Base-by-base conservation (phyloP, 2,329 filamentous ascomycete genomes). In the Phaeosphaeria sp. region DNA sequence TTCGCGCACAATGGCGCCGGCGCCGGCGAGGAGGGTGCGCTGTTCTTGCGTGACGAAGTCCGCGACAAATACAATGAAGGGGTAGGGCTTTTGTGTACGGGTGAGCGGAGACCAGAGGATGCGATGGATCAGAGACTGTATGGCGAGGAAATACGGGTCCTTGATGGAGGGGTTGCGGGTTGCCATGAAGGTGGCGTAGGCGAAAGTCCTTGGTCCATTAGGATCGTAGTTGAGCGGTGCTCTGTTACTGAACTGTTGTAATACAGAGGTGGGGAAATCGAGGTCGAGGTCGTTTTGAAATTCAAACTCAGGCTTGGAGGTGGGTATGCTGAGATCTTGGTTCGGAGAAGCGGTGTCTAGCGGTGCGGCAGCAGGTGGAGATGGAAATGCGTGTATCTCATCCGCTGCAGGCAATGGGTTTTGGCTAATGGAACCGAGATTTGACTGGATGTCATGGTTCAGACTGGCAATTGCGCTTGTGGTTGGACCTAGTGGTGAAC, bases 81-180 rank as follows among this genome's bases (percentile, higher is more conserved):
- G 70, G 50, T 72, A 58, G 5, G 43, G 20, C 17, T 63, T 63
- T 42, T 59, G 53, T 10, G 65, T 68, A 39, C 66, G 66, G 3
- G 73, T 71, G 18, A 62, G 62, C 0, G 64, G 64, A 3, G 72
- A 68, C 72, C 73, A 77, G 6, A 77, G 64, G 1, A 75, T 36
- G 6, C 74, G 69, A 56, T 74, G 71, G 30, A 75, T 67, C 17
- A 75, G 58, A 2, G 71, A 70, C 13, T 74, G 71, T 6, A 75
- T 72, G 17, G 74, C 71, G 36, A 76, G 60, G 55, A 69, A 77
- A 59, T 76, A 77, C 0, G 73, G 72, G 39, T 77, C 73, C 54
- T 72, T 66, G 2, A 74, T 21, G 0, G 73, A 76, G 0, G 67
- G 66, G 46, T 72, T 73, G 5, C 64, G 65, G 1, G 69, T 73